These are phyloP conservation scores for Boletellus sp. DNA, from an alignment of 768 basidiomycete species.

Conservation along the genomic window DNA sequence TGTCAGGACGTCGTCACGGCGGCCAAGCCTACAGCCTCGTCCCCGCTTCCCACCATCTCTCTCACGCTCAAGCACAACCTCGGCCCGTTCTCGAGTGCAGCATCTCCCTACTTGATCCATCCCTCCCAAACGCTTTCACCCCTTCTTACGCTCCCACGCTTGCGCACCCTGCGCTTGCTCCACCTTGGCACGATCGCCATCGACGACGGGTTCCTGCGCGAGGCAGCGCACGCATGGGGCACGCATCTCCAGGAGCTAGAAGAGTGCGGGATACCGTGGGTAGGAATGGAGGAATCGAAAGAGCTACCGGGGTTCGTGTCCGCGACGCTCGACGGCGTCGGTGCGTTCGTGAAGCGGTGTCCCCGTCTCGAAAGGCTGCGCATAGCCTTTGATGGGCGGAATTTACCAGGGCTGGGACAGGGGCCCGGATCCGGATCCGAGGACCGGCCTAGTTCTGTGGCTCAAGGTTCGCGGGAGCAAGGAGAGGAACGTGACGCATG, in stretches of 20 bases:
- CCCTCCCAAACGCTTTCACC: conserved; percentile 24
- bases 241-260: conserved; percentile 23
- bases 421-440: no score
- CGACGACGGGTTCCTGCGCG: conserved; percentile 24
- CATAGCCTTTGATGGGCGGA: conserved; percentile 26
- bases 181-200: conserved; percentile 28
- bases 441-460: no score
- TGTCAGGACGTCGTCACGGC: conserved; percentile 1
- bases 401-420: background rate
- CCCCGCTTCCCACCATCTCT: conserved; percentile 11
- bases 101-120: conserved; percentile 21
- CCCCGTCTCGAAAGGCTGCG: conserved; percentile 15
- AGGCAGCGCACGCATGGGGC: conserved; percentile 28
- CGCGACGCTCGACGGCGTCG: conserved; percentile 22
- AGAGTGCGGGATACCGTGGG: conserved; percentile 29
- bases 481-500: background rate
- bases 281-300: conserved; percentile 12
- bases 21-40: background rate
- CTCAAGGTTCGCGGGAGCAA: no score
- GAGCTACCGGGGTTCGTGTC: conserved; percentile 7
- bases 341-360: conserved; percentile 19
- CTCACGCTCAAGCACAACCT: conserved; percentile 29
- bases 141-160: conserved; percentile 18
- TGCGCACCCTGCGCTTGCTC: conserved; percentile 21
- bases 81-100: conserved; percentile 16